These are phyloP conservation scores for Mortierella claussenii DNA, from an alignment of 192 early-diverging fungal species.

Conservation along the genomic window DNA sequence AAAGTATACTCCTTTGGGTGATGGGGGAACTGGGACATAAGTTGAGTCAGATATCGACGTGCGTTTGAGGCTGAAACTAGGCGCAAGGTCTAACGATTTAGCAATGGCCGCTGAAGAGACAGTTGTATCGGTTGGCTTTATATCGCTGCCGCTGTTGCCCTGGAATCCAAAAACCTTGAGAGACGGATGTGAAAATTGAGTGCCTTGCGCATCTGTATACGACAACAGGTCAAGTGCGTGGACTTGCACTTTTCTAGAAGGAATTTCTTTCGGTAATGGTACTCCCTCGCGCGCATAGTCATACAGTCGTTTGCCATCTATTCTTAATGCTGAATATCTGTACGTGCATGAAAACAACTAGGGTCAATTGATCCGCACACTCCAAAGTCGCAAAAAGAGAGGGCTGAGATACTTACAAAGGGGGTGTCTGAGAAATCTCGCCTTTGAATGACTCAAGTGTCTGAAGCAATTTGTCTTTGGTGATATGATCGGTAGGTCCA, in stretches of 20 bases:
- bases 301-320: slow-evolving; percentile 77
- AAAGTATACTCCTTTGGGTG: slow-evolving; percentile 53
- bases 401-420: slow-evolving; percentile 57
- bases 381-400: not conserved
- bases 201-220: slow-evolving; percentile 36
- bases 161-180: slow-evolving; percentile 8
- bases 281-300: slow-evolving; percentile 73
- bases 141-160: not conserved
- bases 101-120: no score
- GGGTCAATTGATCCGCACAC: no score
- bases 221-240: slow-evolving; percentile 49
- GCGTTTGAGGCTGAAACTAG: slow-evolving; percentile 12
- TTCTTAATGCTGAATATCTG: slow-evolving; percentile 73
- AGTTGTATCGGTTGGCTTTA: no score
- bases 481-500: slow-evolving; percentile 51
- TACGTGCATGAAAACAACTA: no score
- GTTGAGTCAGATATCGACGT: slow-evolving; percentile 2
- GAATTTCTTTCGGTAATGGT: slow-evolving; percentile 53
- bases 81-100: not conserved
- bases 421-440: slow-evolving; percentile 69
- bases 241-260: slow-evolving; percentile 54
- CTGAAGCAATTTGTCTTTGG: slow-evolving; percentile 46
- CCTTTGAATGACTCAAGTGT: slow-evolving; percentile 66
- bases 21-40: slow-evolving; percentile 29
- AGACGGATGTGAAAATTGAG: not conserved